These are phyloP conservation scores for Bacterosira constricta DNA, from an alignment of 108 stramenopile genomes.

Conservation along the genomic window DNA sequence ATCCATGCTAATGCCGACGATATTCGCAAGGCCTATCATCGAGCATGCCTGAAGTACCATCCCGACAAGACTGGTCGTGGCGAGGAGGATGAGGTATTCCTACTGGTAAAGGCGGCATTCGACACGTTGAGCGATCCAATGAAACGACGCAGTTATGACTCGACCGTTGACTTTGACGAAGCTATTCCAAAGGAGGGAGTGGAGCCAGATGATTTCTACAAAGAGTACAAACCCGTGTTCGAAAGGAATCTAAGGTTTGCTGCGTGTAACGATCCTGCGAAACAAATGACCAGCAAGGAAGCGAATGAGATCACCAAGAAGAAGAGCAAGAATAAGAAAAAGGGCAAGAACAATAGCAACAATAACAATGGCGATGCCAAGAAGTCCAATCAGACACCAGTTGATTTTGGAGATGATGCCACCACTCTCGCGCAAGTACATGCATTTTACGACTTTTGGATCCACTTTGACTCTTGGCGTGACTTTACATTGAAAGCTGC, in stretches of 20 bases:
- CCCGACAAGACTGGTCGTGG: constrained; percentile 89
- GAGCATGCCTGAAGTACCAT: constrained; percentile 83
- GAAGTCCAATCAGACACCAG: constrained; percentile 42
- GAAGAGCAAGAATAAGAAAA: constrained; percentile 22
- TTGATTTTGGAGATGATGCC: constrained; percentile 85
- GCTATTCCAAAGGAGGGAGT: constrained; percentile 73
- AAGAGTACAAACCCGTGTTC: constrained; percentile 86
- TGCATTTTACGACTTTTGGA: constrained; percentile 97
- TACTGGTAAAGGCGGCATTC: constrained; percentile 94
- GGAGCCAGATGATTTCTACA: constrained; percentile 59
- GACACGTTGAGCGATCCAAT: constrained; percentile 83
- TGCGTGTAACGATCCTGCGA: constrained; percentile 49
- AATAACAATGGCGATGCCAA: constrained; percentile 34
- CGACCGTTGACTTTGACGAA: constrained; percentile 95
- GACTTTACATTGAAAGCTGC: constrained; percentile 89
- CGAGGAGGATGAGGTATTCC: constrained; percentile 93
- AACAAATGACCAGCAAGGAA: constrained; percentile 11
- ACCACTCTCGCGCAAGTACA: constrained; percentile 89
- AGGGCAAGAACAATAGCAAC: constrained; percentile 47
- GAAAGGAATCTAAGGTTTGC: constrained; percentile 94
- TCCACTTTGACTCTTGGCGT: constrained; percentile 94
- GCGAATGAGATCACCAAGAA: constrained; percentile 4
- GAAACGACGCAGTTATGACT: constrained; percentile 93
- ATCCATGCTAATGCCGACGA: constrained; percentile 67
- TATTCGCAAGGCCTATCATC: constrained; percentile 81